These are phyloP conservation scores for Populus hybrid DNA, from an alignment of 441 rosid species.

Conservation along the genomic window DNA sequence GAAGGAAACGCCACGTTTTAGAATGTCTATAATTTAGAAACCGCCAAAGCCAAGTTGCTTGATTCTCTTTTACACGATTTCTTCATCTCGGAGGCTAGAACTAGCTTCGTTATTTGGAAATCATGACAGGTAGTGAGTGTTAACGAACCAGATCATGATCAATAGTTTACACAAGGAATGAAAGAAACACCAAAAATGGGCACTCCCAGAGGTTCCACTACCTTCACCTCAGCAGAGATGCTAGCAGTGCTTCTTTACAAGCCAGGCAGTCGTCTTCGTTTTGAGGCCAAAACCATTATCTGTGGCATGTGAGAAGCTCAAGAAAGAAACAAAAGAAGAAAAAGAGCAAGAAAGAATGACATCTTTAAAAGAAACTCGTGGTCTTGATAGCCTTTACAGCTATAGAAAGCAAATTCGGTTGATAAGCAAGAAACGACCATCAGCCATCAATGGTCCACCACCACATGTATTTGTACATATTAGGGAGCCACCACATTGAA, in stretches of 20 bases:
- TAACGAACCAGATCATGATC: background rate
- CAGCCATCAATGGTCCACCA: conserved; percentile 24
- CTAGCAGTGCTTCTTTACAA: background rate
- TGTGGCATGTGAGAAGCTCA: conserved; percentile 21
- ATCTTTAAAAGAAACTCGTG: background rate
- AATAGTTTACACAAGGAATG: no score
- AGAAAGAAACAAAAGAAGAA: conserved; percentile 16
- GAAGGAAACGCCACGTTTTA: background rate
- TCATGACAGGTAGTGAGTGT: background rate
- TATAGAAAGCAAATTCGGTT: conserved; percentile 23
- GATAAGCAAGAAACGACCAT: conserved; percentile 15
- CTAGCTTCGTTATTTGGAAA: background rate
- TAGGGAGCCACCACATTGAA: background rate
- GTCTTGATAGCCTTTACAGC: conserved; percentile 31
- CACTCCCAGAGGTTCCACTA: background rate
- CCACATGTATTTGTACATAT: background rate
- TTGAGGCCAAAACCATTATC: background rate
- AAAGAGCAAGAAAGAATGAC: background rate
- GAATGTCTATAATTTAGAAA: background rate
- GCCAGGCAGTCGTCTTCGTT: background rate
- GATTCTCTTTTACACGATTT: background rate
- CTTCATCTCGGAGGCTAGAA: background rate
- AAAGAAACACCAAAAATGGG: background rate
- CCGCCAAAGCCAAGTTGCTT: background rate
- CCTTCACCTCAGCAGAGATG: background rate